Evolutionary conservation across 805 yeast species (phyloP).

Genomic region (Kazachstania bromeliacearum): DNA sequence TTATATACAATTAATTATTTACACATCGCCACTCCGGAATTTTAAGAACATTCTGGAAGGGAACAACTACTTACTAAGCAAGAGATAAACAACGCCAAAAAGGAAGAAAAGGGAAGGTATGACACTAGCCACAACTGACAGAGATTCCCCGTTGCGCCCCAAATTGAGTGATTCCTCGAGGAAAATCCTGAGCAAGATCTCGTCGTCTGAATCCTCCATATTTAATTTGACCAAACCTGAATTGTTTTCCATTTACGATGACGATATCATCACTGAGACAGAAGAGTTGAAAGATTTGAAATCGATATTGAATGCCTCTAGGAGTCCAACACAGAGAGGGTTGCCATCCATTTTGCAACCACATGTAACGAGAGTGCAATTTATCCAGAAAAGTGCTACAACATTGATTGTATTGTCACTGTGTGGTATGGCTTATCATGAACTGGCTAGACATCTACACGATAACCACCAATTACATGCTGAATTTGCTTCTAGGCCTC

Average conservation of each 20-base stretch:
- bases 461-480: conserved; percentile 39
- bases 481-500: conserved; percentile 35
- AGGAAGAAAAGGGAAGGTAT: too few species aligned
- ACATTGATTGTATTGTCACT: conserved; percentile 27
- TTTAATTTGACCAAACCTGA: conserved; percentile 42
- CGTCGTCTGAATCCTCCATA: conserved; percentile 25
- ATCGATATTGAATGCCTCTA: neutral
- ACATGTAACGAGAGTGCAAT: neutral
- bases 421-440: conserved; percentile 47
- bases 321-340: neutral
- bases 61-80: too few species aligned
- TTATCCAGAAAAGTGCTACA: conserved; percentile 6
- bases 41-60: too few species aligned
- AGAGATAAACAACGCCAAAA: too few species aligned
- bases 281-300: conserved; percentile 4
- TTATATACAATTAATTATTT: too few species aligned
- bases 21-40: too few species aligned
- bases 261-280: conserved; percentile 22
- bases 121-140: too few species aligned
- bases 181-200: neutral
- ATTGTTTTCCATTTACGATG: conserved; percentile 42
- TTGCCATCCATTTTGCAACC: neutral
- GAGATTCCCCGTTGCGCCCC: too few species aligned
- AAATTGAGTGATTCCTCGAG: too few species aligned
- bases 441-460: conserved; percentile 43